These are phyloP conservation scores for Paralagenidium karlingii DNA, from an alignment of 352 stramenopile species.

Conservation along the genomic window DNA sequence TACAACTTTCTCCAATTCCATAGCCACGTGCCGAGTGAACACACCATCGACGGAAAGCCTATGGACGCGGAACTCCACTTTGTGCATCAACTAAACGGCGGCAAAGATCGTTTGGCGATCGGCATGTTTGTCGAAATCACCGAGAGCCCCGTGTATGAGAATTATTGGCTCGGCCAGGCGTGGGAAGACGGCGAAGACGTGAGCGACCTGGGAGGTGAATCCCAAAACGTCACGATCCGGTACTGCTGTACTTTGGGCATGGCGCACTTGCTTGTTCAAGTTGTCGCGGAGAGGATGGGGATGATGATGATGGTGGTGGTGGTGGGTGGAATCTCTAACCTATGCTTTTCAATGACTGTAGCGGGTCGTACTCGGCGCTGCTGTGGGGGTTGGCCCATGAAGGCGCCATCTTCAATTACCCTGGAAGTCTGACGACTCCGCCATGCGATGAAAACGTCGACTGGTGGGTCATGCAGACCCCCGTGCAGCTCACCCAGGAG, in stretches of 20 bases:
- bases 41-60: constrained; percentile 17
- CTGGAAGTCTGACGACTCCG: constrained; percentile 40
- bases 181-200: too few species aligned
- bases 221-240: too few species aligned
- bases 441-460: constrained; percentile 40
- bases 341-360: constrained; percentile 4
- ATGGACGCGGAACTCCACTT: constrained; percentile 25
- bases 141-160: too few species aligned
- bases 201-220: too few species aligned
- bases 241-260: too few species aligned
- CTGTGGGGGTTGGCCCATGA: not conserved
- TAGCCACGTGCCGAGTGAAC: constrained; percentile 26
- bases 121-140: too few species aligned
- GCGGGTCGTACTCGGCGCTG: not conserved
- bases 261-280: too few species aligned
- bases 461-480: constrained; percentile 37
- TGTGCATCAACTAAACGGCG: constrained; percentile 21
- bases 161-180: too few species aligned
- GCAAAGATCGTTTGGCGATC: too few species aligned
- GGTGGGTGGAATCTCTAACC: not conserved
- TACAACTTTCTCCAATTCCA: constrained; percentile 25
- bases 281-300: too few species aligned
- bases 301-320: not conserved
- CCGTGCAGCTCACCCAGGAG: constrained; percentile 1
- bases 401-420: constrained; percentile 17